Evolutionary conservation across 306 rosid species (phyloP), one percentile per base, ranked within the genome.

Genomic region (Cyclanthera cordifolia): DNA sequence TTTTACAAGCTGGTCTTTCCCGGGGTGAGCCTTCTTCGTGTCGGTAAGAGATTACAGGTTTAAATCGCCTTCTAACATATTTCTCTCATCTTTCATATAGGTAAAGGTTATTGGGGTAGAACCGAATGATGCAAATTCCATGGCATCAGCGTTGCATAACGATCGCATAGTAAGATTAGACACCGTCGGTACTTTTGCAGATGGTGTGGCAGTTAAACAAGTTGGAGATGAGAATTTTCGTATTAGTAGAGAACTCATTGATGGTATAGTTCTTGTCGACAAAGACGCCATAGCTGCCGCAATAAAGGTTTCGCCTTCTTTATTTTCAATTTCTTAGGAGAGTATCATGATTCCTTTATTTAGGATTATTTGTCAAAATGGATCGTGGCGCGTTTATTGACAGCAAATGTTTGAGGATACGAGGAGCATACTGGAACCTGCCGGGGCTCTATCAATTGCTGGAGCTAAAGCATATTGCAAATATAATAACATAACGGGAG

Each of bases 351-450:
- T 32, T 6, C 37, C 37, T 32, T 32, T 6, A 32, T 3, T 32
- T 32, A 32, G 5, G 37, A 32, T 32, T 32, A 28, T 1, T 28
- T 4, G 32, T 28, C 32, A 28, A 28, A 28, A 28, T 28, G 4
- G 37, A 6, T 32, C 6, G 37, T 32, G 37, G 37, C 37, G 3
- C 5, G n/a, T n/a, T n/a, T n/a, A n/a, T n/a, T 71, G 72, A 80
- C 77, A 93, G 99, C 94, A 90, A 71, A 93, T 93, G 99, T 93
- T 86, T 76, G 91, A 90, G 85, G 99, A 93, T 77, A 86, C 80
- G 27, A 85, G 99, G 80, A 83, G 85, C 87, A 90, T 93, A 37
- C 71, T 93, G 69, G 99, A 93, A 82, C 96, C 99, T 10, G 95
- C 99, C 21, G 96, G 99, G 60, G 99, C 96, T 27, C 94, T 93